Evolutionary conservation across 1,284 basidiomycete species (phyloP), one percentile per base, ranked within the genome.

Genomic region (Ceratorhiza oryzae-sativae): DNA sequence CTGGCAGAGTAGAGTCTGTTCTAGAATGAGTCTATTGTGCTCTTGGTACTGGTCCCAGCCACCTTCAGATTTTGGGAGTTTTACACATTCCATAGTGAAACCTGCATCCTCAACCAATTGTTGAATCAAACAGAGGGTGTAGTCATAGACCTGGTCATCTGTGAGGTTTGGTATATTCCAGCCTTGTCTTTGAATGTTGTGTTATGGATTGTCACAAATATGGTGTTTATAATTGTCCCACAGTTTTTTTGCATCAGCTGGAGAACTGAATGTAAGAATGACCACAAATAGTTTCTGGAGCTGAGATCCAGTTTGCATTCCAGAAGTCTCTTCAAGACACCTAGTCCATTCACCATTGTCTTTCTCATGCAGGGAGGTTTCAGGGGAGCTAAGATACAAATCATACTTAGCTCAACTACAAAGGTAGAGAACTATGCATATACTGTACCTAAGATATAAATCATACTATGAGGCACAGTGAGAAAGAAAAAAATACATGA

Each of bases 281-380:
- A 79, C 81, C 0, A 76, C 78, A 79, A 86, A 85, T 0, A 86
- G 78, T 1, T 78, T 75, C 0, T 81, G 78, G 0, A 86, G 79
- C 0, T 77, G 77, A 10, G 20, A 27, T 0, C 83, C 84, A 1
- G 80, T 81, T 42, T 84, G 79, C 78, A 85, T 83, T 0, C 61
- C 56, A 23, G 76, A 51, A 8, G 85, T 85, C 72, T 86, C 84
- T 32, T 75, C 20, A 0, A 86, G 76, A 67, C 84, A 85, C 2
- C 74, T 73, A 0, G 77, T 27, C 83, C 83, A 85, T 74, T 85
- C 83, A 0, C 77, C 76, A 77, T 86, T 83, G 78, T 85, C 81
- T 58, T 84, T n/a, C n/a, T n/a, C n/a, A n/a, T n/a, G n/a, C n/a
- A n/a, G n/a, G n/a, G n/a, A n/a, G n/a, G n/a, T n/a, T n/a, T n/a